Conservation (phyloP, 2,329 filamentous ascomycete species). For the Neofusicoccum sp. region DNA sequence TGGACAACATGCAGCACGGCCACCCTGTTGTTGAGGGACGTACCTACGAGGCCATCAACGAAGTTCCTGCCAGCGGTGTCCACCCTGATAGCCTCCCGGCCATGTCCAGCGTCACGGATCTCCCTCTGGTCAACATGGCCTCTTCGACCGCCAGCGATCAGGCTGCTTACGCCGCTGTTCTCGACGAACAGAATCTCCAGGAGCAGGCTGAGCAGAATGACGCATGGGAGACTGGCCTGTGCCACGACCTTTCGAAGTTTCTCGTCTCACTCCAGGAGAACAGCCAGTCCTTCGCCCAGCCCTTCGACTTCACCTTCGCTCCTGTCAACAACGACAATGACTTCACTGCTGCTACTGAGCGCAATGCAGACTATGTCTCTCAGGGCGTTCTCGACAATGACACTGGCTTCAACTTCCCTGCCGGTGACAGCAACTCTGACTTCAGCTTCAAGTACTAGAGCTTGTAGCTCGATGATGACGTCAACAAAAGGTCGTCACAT, state of each 20-base stretch:
- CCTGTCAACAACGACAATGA: neutral
- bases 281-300: too few relatives aligned
- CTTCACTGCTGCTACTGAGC: neutral
- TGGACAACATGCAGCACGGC: neutral
- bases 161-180: neutral
- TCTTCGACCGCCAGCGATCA: neutral
- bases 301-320: neutral
- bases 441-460: too few relatives aligned
- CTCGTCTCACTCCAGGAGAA: neutral
- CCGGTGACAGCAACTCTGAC: neutral
- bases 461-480: neutral
- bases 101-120: neutral
- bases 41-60: neutral
- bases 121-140: neutral
- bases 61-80: neutral
- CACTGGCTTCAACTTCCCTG: neutral
- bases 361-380: neutral
- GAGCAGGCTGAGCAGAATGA: neutral
- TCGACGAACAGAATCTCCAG: neutral
- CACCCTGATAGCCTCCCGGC: neutral
- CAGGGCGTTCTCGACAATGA: neutral
- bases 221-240: neutral
- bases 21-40: neutral
- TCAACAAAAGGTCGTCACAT: conserved; percentile 3
- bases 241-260: neutral